Evolutionary conservation across 768 basidiomycete genomes (phyloP), one percentile per base, ranked within the genome.

Genomic region (Xerocomellus dryophilus): DNA sequence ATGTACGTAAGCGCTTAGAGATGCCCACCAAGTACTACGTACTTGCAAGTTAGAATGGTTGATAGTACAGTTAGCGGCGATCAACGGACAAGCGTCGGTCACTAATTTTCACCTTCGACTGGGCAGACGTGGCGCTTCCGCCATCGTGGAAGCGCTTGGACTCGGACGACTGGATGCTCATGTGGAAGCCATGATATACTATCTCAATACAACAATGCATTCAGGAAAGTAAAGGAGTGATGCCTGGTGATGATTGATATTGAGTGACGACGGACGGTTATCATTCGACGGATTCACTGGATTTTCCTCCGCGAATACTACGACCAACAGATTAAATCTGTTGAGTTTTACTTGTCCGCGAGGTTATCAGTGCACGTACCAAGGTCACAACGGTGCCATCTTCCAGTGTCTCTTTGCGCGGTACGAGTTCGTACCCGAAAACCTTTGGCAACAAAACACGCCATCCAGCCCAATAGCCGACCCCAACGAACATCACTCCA

Each of bases 401-500:
- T 3, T 64, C 58, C 2, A 84, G 66, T 6, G 56, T 68, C 46
- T 79, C 78, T 59, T 82, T 84, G n/a, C 63, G 67, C 7, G 78
- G 75, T 1, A 77, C 69, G 23, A 81, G 74, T 47, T 73, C 66
- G 53, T 80, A 81, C 7, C 76, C 73, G 45, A 82, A 78, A 10
- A 80, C 63, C 10, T 69, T 69, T 7, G 82, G 82, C 10, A 83
- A 61, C 1, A 79, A 23, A 39, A 82, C 50, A 0, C 81, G 72
- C 82, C 82, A 84, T 4, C 64, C 68, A 0, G 76, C 78, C 82
- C 82, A 84, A 61, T 82, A 84, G 1, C 76, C 32, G 0, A 79
- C 73, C 7, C 82, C 82, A 12, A 66, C 10, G 2, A 73, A 45
- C 69, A 82, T 69, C 52, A 83, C 67, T 0, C 61, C 77, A 50